Evolutionary conservation across 2,329 filamentous ascomycete genomes (phyloP), one percentile per base, ranked within the genome.

Genomic region (Aspergillus sergii): DNA sequence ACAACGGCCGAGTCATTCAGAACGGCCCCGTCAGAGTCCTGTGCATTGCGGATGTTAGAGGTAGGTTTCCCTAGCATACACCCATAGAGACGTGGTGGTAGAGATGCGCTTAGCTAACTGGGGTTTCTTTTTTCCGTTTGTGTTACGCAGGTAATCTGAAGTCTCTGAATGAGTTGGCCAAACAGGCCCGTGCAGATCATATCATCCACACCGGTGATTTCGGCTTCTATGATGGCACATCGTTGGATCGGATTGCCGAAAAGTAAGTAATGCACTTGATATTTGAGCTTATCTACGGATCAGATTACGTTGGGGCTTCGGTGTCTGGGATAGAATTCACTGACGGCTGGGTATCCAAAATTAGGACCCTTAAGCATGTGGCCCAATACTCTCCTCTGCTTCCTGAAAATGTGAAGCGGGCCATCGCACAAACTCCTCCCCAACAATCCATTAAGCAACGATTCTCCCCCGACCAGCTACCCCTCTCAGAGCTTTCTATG

Each of bases 201-300:
- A 97, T 99, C 80, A 93, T 99, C 75, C 95, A 99, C 81, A 99
- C 95, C 23, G 95, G 95, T 79, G 95, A 99, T 79, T 99, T 99
- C 78, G 95, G 95, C 67, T 99, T 99, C 83, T 99, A 99, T 83
- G 95, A 99, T 79, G 91, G 96, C 73, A 92, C 90, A 60, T 99
- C 95, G 41, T 84, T 99, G 70, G 94, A 98, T 75, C 91, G 95
- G 75, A 98, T 99, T 82, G 95, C 95, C 46, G 95, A 99, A 80
- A 99, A 99, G 93, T 96, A 82, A 83, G 89, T 82, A 12, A n/a
- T 51, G 9, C 28, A 51, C 48, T 34, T 51, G 36, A 26, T 19
- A 11, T 3, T 57, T 23, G 34, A 45, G 19, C 36, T 63, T 23
- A 57, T 58, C n/a, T 57, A 11, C 28, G 16, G 48, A 51, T 51